phyloP scores from a whole-genome alignment of 2,329 filamentous ascomycete species.

The Fusarium sp. region DNA sequence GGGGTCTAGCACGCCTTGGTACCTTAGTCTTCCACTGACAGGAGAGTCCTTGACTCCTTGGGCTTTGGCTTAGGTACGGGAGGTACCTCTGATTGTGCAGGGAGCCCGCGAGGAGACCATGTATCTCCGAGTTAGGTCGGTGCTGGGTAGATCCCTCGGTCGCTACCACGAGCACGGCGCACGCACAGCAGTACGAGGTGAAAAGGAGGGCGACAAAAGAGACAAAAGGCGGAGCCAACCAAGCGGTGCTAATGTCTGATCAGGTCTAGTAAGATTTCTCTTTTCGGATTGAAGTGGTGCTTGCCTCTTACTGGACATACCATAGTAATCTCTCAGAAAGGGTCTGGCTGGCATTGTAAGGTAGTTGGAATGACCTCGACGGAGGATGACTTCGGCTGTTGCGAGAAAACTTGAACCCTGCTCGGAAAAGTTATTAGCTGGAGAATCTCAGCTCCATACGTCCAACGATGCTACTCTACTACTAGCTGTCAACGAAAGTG shows the following conservation, averaged over 20 bases:
- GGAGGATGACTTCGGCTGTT: not conserved
- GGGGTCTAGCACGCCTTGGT: constrained; percentile 23
- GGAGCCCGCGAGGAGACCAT: constrained; percentile 20
- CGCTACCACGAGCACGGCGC: constrained; percentile 14
- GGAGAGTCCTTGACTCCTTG: constrained; percentile 13
- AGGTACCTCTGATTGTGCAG: constrained; percentile 12
- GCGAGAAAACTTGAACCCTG: constrained; percentile 1
- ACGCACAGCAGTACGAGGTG: constrained; percentile 17
- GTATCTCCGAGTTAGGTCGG: constrained; percentile 33
- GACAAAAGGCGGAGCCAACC: constrained; percentile 40
- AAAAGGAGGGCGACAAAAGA: constrained; percentile 42
- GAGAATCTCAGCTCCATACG: constrained; percentile 4
- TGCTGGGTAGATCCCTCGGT: constrained; percentile 36
- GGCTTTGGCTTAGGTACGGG: not conserved
- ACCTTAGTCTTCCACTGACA: constrained; percentile 24
- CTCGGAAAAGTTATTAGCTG: constrained; percentile 4
- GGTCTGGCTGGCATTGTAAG: not conserved
- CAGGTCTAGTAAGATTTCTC: constrained; percentile 31
- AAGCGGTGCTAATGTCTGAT: constrained; percentile 33
- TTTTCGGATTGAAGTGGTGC: constrained; percentile 18
- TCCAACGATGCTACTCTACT: constrained; percentile 18
- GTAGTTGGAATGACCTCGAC: not conserved
- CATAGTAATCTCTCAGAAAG: not conserved
- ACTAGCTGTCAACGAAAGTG: constrained; percentile 2
- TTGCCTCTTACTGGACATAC: constrained; percentile 9